phyloP scores from a whole-genome alignment of 805 yeast genomes.

The Suhomyces kilbournensis region DNA sequence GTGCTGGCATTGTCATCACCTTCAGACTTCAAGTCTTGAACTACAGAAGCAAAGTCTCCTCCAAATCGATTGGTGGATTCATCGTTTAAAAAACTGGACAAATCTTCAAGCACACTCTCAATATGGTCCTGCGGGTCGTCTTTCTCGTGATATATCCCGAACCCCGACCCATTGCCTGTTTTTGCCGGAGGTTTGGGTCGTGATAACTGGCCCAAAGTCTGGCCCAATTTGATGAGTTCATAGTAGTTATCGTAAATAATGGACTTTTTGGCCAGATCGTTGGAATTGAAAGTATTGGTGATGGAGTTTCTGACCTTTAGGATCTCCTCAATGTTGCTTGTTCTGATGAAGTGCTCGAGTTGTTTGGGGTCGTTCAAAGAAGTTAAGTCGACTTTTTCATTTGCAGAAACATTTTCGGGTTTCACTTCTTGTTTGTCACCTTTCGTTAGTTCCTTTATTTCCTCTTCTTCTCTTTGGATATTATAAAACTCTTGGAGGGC shows the following conservation, averaged over 20 bases:
- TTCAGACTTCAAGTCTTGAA: slow-evolving; percentile 6
- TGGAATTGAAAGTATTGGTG: slow-evolving; percentile 46
- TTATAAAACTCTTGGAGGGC: slow-evolving; percentile 43
- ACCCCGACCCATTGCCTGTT: background rate
- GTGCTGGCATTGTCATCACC: slow-evolving; percentile 13
- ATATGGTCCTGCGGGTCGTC: slow-evolving; percentile 6
- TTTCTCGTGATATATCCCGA: slow-evolving; percentile 1
- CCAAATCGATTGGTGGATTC: slow-evolving; percentile 15
- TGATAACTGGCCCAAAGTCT: slow-evolving; percentile 37
- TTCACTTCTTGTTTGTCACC: background rate
- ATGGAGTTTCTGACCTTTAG: slow-evolving; percentile 31
- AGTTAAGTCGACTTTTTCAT: background rate
- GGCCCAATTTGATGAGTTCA: slow-evolving; percentile 65
- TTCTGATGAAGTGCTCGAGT: slow-evolving; percentile 19
- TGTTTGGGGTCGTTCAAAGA: slow-evolving; percentile 18
- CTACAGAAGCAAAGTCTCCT: slow-evolving; percentile 20
- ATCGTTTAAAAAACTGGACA: slow-evolving; percentile 19
- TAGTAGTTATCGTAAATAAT: slow-evolving; percentile 74
- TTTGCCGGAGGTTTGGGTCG: slow-evolving; percentile 1
- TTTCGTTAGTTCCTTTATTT: background rate
- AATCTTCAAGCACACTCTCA: slow-evolving; percentile 19
- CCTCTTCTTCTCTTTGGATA: slow-evolving; percentile 19
- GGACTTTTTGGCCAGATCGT: slow-evolving; percentile 61
- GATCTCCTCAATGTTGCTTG: slow-evolving; percentile 27
- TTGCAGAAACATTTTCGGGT: background rate